Evolutionary conservation across 1,139 yeast species (phyloP).

Genomic region (Saccharomyces hybrid): DNA sequence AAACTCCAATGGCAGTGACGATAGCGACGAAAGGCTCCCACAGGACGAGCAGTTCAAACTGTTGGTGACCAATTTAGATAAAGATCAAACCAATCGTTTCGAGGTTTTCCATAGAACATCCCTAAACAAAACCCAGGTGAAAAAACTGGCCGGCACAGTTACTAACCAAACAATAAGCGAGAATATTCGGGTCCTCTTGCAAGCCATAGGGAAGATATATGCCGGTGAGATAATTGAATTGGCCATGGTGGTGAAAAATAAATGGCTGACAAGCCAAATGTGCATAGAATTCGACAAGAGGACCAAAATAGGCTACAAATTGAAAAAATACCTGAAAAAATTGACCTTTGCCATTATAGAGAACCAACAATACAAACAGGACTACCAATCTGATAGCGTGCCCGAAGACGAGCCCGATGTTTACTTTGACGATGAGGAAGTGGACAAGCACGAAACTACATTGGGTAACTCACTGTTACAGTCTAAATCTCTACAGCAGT

Average conservation of each 20-base stretch:
- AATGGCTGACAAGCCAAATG: slow-evolving; percentile 41
- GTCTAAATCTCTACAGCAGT: slow-evolving; percentile 8
- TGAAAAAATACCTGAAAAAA: too few species aligned
- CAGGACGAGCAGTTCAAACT: slow-evolving; percentile 54
- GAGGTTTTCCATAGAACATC: slow-evolving; percentile 84
- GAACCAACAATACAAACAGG: slow-evolving; percentile 1
- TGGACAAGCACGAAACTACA: slow-evolving; percentile 15
- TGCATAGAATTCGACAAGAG: slow-evolving; percentile 30
- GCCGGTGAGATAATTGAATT: slow-evolving; percentile 84
- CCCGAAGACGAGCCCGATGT: slow-evolving; percentile 28
- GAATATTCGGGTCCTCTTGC: slow-evolving; percentile 71
- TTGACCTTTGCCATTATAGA: too few species aligned
- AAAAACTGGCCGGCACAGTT: slow-evolving; percentile 71
- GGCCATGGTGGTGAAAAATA: slow-evolving; percentile 61
- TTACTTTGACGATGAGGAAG: slow-evolving; percentile 28
- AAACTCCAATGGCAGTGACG: not conserved
- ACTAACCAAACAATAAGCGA: slow-evolving; percentile 76
- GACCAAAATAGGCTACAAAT: slow-evolving; percentile 22
- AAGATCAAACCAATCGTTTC: slow-evolving; percentile 81
- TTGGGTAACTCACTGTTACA: slow-evolving; percentile 21
- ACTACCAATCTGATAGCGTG: slow-evolving; percentile 18
- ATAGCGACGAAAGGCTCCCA: slow-evolving; percentile 19
- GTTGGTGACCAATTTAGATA: slow-evolving; percentile 63
- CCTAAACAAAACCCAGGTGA: slow-evolving; percentile 70
- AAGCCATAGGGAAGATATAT: slow-evolving; percentile 83